phyloP scores from a whole-genome alignment of 1,284 basidiomycete species.

The Sporisorium sorghi region DNA sequence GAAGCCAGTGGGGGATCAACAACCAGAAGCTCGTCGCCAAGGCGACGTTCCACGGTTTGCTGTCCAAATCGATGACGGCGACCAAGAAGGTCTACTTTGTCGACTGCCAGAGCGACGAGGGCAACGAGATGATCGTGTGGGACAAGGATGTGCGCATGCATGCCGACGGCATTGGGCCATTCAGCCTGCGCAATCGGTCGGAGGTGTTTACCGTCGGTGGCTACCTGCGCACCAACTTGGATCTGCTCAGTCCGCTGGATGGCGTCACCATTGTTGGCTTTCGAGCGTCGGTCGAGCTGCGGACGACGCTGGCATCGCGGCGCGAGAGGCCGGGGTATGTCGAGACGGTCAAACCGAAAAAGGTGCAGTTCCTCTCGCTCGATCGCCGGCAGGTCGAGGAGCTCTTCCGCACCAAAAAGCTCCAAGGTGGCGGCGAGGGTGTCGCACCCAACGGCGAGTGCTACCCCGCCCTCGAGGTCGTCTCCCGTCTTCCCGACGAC shows the following conservation, averaged over 20 bases:
- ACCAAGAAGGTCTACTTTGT: conserved; percentile 38
- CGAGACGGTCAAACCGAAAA: conserved; percentile 22
- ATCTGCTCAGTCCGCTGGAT: conserved; percentile 30
- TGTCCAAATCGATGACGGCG: conserved; percentile 25
- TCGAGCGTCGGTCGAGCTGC: conserved; percentile 20
- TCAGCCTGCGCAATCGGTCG: conserved; percentile 22
- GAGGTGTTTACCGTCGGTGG: conserved; percentile 41
- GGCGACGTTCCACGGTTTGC: conserved; percentile 24
- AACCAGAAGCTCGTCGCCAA: conserved; percentile 35
- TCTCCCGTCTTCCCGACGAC: conserved; percentile 32
- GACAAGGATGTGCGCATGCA: conserved; percentile 30
- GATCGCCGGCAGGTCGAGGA: conserved; percentile 21
- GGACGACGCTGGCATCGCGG: conserved; percentile 22
- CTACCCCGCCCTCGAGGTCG: conserved; percentile 28
- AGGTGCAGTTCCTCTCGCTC: conserved; percentile 23
- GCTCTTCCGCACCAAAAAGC: conserved; percentile 16
- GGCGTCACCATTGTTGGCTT: conserved; percentile 20
- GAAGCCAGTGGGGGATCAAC: conserved; percentile 28
- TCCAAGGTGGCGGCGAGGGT: conserved; percentile 23
- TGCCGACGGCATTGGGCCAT: conserved; percentile 34
- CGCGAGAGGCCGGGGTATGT: conserved; percentile 13
- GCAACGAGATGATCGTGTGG: conserved; percentile 39
- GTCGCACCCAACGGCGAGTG: conserved; percentile 17
- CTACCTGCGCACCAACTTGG: conserved; percentile 33
- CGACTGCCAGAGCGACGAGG: conserved; percentile 36